Percentiles rank a stretch among this genome's conserved stretches.
Evolutionary conservation across 495 filamentous ascomycete genomes (phyloP).

Genomic region (Xylaria flabelliformis): DNA sequence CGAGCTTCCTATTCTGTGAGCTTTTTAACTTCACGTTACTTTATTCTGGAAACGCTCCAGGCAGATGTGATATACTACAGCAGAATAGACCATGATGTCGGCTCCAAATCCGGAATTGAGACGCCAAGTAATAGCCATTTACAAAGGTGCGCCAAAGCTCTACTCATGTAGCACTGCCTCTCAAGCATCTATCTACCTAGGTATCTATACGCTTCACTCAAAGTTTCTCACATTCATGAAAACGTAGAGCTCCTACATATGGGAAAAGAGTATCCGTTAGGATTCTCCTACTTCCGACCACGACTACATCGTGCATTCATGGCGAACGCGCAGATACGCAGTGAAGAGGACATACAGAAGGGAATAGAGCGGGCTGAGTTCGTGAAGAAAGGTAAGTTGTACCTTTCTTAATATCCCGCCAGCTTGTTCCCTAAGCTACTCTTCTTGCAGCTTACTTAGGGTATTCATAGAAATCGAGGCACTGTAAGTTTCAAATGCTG

Average conservation of each 20-base stretch:
- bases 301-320: constrained; percentile 86
- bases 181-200: too few species aligned
- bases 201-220: not conserved
- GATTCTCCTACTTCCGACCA: constrained; percentile 81
- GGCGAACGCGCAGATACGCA: constrained; percentile 69
- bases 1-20: not conserved
- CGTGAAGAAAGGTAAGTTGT: constrained; percentile 78
- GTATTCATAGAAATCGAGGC: constrained; percentile 77
- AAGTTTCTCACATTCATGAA: not conserved
- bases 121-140: constrained; percentile 82
- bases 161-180: too few species aligned
- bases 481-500: constrained; percentile 65
- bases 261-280: constrained; percentile 85
- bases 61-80: not conserved
- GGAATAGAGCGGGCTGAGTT: constrained; percentile 82
- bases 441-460: not conserved
- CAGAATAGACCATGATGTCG: constrained; percentile 24
- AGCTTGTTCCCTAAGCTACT: not conserved
- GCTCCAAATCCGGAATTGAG: constrained; percentile 64
- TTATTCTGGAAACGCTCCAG: not conserved
- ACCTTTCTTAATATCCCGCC: not conserved
- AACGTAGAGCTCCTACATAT: constrained; percentile 78
- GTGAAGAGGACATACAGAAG: constrained; percentile 75
- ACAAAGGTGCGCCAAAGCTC: constrained; percentile 71
- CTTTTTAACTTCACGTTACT: not conserved